These are phyloP conservation scores for Nannochloris sp. DNA, from an alignment of 139 green algal genomes.

Conservation along the genomic window DNA sequence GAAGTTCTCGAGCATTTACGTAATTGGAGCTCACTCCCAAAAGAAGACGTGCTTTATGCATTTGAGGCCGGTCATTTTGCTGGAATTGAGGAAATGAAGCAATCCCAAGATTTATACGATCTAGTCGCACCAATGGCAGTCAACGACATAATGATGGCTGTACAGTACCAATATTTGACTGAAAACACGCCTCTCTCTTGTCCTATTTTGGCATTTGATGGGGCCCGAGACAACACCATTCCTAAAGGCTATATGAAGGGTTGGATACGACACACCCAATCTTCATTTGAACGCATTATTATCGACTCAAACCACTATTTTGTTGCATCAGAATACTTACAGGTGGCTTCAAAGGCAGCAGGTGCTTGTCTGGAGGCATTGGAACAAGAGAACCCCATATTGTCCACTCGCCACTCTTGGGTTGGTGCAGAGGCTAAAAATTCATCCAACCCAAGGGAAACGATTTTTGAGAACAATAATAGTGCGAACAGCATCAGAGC, in stretches of 20 bases:
- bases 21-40: slow-evolving; percentile 18
- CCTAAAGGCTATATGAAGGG: slow-evolving; percentile 14
- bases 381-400: slow-evolving; percentile 5
- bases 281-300: slow-evolving; percentile 14
- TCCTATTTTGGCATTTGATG: slow-evolving; percentile 30
- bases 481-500: too few species aligned
- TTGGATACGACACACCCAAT: slow-evolving; percentile 24
- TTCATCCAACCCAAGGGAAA: too few species aligned
- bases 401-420: slow-evolving; percentile 24
- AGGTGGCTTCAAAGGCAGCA: slow-evolving; percentile 15
- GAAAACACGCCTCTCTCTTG: neutral
- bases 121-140: slow-evolving; percentile 36
- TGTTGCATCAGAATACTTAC: slow-evolving; percentile 22
- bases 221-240: slow-evolving; percentile 29
- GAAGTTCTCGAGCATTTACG: slow-evolving; percentile 23
- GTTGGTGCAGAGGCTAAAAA: neutral
- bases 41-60: slow-evolving; percentile 19
- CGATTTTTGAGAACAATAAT: too few species aligned
- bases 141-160: slow-evolving; percentile 42
- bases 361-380: slow-evolving; percentile 15
- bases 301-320: slow-evolving; percentile 40
- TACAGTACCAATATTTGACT: slow-evolving; percentile 21
- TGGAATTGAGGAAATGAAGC: slow-evolving; percentile 38
- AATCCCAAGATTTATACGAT: slow-evolving; percentile 33
- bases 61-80: slow-evolving; percentile 40